A percentile compares a stretch with the other conserved stretches of the same genome.
Evolutionary conservation across 192 early-diverging fungal genomes (phyloP).

Genomic region (Umbelopsis sp.): DNA sequence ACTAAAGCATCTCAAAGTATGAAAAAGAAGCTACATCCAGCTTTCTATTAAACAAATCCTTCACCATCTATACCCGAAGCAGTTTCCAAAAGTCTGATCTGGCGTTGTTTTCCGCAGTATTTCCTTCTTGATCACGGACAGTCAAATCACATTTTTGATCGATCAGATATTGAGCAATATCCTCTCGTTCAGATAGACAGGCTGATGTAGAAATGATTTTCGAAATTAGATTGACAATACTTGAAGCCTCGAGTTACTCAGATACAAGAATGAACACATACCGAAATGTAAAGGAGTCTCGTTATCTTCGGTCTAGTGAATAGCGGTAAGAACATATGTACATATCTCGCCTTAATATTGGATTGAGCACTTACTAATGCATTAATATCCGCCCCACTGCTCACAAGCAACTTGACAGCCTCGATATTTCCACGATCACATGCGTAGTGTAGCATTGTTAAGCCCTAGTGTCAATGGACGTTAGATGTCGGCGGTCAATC

Average conservation of each 20-base stretch:
- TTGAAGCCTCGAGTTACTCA: background rate
- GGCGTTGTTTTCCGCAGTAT: constrained; percentile 29
- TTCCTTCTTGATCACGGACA: constrained; percentile 23
- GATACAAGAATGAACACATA: background rate
- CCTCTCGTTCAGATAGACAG: constrained; percentile 34
- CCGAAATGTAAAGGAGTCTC: constrained; percentile 38
- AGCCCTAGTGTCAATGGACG: constrained; percentile 42
- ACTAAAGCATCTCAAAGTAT: background rate
- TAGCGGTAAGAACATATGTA: background rate
- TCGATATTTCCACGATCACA: constrained; percentile 53
- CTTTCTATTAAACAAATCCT: background rate
- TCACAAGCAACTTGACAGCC: constrained; percentile 42
- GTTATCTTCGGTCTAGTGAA: background rate
- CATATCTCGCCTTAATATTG: background rate
- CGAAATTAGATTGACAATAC: background rate
- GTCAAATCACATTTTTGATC: constrained; percentile 19
- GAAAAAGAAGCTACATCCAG: background rate
- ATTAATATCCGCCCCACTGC: constrained; percentile 35
- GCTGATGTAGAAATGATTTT: constrained; percentile 12
- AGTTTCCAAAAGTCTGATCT: constrained; percentile 16
- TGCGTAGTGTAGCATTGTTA: constrained; percentile 55
- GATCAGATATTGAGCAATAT: constrained; percentile 22
- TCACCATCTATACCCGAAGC: constrained; percentile 6
- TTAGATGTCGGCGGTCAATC: background rate
- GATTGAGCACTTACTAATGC: background rate